Evolutionary conservation across 106 monocot species (phyloP).

Genomic region (Xerophyta viscosa): DNA sequence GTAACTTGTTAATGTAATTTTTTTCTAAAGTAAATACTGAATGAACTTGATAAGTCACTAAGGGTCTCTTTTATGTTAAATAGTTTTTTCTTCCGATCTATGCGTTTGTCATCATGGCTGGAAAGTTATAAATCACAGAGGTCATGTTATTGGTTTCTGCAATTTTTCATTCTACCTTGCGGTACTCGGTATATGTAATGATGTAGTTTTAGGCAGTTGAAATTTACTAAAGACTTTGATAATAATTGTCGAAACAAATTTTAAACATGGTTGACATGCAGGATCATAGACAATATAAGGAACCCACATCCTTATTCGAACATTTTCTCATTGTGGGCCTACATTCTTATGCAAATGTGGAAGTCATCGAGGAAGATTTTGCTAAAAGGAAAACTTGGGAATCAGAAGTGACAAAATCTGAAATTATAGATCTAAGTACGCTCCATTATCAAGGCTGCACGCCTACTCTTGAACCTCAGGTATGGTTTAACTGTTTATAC

Average conservation of each 20-base stretch:
- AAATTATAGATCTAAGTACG: slow-evolving; percentile 61
- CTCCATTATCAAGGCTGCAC: slow-evolving; percentile 52
- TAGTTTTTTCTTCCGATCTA: too few relatives aligned
- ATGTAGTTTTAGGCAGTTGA: neutral
- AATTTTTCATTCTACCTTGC: neutral
- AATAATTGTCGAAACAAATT: neutral
- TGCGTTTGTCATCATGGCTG: too few relatives aligned
- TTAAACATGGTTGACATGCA: slow-evolving; percentile 16
- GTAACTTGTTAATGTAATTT: too few relatives aligned
- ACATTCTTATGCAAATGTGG: slow-evolving; percentile 78
- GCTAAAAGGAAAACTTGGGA: slow-evolving; percentile 76
- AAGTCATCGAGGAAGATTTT: slow-evolving; percentile 71
- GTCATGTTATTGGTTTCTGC: neutral
- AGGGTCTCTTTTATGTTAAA: too few relatives aligned
- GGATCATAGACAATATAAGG: slow-evolving; percentile 49
- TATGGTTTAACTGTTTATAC: slow-evolving; percentile 15
- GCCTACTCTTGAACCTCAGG: slow-evolving; percentile 85
- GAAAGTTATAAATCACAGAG: too few relatives aligned
- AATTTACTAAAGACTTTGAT: neutral
- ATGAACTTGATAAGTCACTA: too few relatives aligned
- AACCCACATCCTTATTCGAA: slow-evolving; percentile 76
- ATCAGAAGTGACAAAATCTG: slow-evolving; percentile 61
- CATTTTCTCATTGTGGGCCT: slow-evolving; percentile 92
- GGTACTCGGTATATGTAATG: neutral
- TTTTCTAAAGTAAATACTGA: too few relatives aligned